These are phyloP conservation scores for Wolfiporia cocos DNA, from an alignment of 1,284 basidiomycete genomes.

Conservation along the genomic window DNA sequence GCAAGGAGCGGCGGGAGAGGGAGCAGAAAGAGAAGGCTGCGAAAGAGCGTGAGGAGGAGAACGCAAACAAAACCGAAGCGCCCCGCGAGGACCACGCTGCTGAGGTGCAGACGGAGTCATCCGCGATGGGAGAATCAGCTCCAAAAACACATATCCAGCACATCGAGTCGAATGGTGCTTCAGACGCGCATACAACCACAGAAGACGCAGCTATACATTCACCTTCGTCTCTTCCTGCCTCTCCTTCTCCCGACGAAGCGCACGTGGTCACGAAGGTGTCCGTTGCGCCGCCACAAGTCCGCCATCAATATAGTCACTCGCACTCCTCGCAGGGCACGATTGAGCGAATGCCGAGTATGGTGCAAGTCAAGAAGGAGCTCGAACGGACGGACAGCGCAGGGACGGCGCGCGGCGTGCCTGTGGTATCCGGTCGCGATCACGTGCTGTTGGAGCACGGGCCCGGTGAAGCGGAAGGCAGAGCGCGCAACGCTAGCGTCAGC, in stretches of 20 bases:
- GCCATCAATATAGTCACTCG: constrained; percentile 10
- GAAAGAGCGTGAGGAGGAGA: constrained; percentile 9
- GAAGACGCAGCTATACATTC: constrained; percentile 6
- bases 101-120: too few relatives aligned
- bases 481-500: constrained; percentile 8
- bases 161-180: too few relatives aligned
- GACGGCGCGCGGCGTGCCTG: constrained; percentile 17
- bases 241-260: constrained; percentile 7
- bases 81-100: too few relatives aligned
- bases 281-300: constrained; percentile 14
- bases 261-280: constrained; percentile 22
- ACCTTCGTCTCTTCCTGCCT: constrained; percentile 5
- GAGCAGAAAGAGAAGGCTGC: constrained; percentile 21
- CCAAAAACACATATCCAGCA: too few relatives aligned
- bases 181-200: too few relatives aligned
- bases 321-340: constrained; percentile 11
- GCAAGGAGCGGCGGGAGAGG: constrained; percentile 18
- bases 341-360: constrained; percentile 2
- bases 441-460: background rate
- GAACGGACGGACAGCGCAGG: constrained; percentile 23
- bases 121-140: too few relatives aligned
- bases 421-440: constrained; percentile 2
- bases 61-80: constrained; percentile 5
- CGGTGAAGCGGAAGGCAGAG: constrained; percentile 1
- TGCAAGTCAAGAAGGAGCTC: constrained; percentile 5